Evolutionary conservation across 768 basidiomycete species (phyloP).

Genomic region (Pleurotus tuber-regium): DNA sequence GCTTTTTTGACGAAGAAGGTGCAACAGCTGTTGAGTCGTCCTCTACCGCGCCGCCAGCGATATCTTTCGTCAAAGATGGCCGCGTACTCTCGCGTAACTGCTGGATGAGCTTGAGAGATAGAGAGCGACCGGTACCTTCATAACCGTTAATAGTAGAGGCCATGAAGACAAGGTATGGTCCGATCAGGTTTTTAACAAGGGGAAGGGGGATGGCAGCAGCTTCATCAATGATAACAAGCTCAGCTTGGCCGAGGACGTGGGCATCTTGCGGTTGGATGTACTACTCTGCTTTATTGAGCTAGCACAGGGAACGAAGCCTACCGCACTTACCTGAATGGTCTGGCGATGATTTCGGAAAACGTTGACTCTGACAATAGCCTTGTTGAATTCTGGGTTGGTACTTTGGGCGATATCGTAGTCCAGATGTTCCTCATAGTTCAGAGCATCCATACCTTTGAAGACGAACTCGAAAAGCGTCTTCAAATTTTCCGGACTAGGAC

Average conservation of each 20-base stretch:
- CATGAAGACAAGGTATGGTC: conserved; percentile 96
- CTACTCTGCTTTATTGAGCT: conserved; percentile 37
- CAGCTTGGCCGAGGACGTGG: conserved; percentile 96
- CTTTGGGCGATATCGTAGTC: conserved; percentile 97
- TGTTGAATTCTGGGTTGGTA: conserved; percentile 92
- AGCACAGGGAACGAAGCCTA: not conserved
- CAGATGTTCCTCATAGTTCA: conserved; percentile 96
- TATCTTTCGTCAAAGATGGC: conserved; percentile 70
- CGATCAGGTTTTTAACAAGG: conserved; percentile 91
- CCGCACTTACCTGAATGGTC: conserved; percentile 79
- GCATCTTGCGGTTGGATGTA: conserved; percentile 99
- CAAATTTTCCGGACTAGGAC: conserved; percentile 95
- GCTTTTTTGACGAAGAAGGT: conserved; percentile 54
- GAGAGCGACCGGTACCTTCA: conserved; percentile 98
- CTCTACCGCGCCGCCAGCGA: conserved; percentile 34
- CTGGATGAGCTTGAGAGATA: conserved; percentile 96
- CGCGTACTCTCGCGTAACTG: conserved; percentile 91
- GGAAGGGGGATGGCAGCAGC: conserved; percentile 98
- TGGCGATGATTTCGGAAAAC: conserved; percentile 91
- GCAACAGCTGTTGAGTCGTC: conserved; percentile 33
- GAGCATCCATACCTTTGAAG: conserved; percentile 91
- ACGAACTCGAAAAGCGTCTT: conserved; percentile 98
- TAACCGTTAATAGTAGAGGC: conserved; percentile 99
- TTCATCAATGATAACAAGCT: conserved; percentile 96
- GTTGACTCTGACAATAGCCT: conserved; percentile 94